Base-by-base conservation (phyloP, 441 rosid species). In the Macaranga tanarius region DNA sequence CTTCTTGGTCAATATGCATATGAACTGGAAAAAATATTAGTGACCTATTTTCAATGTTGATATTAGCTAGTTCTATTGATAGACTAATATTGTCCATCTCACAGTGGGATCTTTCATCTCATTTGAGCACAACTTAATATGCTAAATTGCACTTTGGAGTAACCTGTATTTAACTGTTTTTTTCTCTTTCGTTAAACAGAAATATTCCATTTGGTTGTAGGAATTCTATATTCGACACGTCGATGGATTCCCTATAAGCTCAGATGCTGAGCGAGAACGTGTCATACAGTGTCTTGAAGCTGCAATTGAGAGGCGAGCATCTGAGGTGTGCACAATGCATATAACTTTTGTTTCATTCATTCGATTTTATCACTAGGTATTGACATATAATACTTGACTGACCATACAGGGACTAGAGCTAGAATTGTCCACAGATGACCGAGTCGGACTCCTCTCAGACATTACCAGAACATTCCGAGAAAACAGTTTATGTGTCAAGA, bases 201-300 rank as follows among this genome's bases (percentile, higher is more conserved):
- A 23, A 67, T 67, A n/a, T 47, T 81, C 48, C 75, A 64, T 58
- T 72, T 70, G 54, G 70, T 62, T 81, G 83, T 76, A 93, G 98
- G 98, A 93, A 77, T 91, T 91, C 84, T 93, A 90, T 77, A 88
- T 93, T 65, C 88, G 98, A 56, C 98, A 93, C 69, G 89, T 90
- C 0, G 97, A 93, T 83, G 98, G 98, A 47, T 86, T 86, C 66
- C 97, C 96, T 45, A 78, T 93, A 72, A 86, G 91, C 80, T 93
- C 95, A 2, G 96, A 91, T 71, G 97, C 96, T 10, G 98, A 93
- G 82, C 86, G 92, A 81, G 95, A 89, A 51, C 97, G 98, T 50
- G 88, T 93, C 7, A 78, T 80, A 51, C 92, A 90, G 76, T 93
- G 98, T 85, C 93, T 93, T 60, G 92, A 87, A 86, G 98, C 97